Evolutionary conservation across 768 basidiomycete species (phyloP).

Genomic region (Lyophyllum semitale): DNA sequence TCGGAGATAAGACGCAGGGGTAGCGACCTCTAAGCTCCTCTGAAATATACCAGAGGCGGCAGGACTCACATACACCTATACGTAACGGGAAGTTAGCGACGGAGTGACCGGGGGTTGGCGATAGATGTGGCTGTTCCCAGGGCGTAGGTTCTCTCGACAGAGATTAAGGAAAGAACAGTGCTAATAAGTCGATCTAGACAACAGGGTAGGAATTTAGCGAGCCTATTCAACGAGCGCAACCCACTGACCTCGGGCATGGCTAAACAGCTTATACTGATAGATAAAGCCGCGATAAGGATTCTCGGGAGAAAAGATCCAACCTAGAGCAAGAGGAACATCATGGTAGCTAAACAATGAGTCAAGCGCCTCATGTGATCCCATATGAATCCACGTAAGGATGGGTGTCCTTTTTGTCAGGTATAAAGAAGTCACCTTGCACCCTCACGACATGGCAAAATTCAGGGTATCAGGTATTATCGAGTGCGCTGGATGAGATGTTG

Average conservation of each 20-base stretch:
- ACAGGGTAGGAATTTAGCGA: not conserved
- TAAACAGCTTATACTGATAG: not conserved
- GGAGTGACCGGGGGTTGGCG: not conserved
- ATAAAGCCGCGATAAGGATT: not conserved
- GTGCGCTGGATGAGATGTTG: not conserved
- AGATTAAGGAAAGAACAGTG: too few relatives aligned
- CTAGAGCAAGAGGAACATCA: not conserved
- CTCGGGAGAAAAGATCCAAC: not conserved
- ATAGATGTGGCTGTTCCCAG: not conserved
- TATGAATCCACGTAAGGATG: too few relatives aligned
- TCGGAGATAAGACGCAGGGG: too few relatives aligned
- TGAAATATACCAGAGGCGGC: too few relatives aligned
- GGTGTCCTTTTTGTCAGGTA: too few relatives aligned
- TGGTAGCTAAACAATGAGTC: too few relatives aligned
- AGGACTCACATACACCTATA: not conserved
- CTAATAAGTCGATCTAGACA: not conserved
- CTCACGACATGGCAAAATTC: too few relatives aligned
- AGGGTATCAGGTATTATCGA: slow-evolving; percentile 1
- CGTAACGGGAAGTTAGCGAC: not conserved
- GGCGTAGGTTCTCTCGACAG: too few relatives aligned
- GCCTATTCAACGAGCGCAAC: not conserved
- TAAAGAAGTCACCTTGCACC: too few relatives aligned
- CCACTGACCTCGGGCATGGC: not conserved
- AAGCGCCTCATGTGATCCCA: too few relatives aligned
- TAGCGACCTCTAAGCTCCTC: too few relatives aligned